Percentiles rank a stretch among this genome's conserved stretches.
These are phyloP conservation scores for Trypethelium eluteriae DNA, from an alignment of 495 filamentous ascomycete species.

Conservation along the genomic window DNA sequence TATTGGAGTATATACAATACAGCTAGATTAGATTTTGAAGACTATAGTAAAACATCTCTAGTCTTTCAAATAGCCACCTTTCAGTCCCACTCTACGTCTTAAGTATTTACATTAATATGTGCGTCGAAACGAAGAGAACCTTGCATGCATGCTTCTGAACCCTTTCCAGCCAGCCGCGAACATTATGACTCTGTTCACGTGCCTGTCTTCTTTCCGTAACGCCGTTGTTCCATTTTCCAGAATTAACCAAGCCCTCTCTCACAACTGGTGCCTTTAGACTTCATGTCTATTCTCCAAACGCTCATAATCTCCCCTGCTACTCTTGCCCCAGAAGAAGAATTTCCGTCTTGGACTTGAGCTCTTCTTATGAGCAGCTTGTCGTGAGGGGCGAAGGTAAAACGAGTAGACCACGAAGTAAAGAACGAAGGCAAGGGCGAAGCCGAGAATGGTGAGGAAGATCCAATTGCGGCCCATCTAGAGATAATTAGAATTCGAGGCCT, in stretches of 20 bases:
- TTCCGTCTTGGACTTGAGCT: background rate
- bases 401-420: conserved; percentile 47
- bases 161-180: background rate
- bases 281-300: conserved; percentile 4
- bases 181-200: background rate
- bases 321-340: conserved; percentile 3
- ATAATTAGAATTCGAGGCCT: background rate
- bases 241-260: background rate
- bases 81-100: background rate
- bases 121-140: background rate
- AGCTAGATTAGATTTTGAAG: background rate
- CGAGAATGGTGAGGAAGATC: conserved; percentile 59
- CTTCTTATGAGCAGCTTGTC: background rate
- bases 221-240: background rate
- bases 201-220: background rate
- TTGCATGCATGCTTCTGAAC: background rate
- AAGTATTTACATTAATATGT: conserved; percentile 10
- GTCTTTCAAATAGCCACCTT: background rate
- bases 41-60: background rate
- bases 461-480: conserved; percentile 60
- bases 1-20: background rate
- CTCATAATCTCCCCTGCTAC: background rate
- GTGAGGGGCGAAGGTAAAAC: background rate
- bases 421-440: conserved; percentile 52
- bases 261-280: background rate